Percentiles rank a stretch among this genome's conserved stretches.
phyloP scores from a whole-genome alignment of 1,284 basidiomycete genomes.

The Cryptococcus sp. region DNA sequence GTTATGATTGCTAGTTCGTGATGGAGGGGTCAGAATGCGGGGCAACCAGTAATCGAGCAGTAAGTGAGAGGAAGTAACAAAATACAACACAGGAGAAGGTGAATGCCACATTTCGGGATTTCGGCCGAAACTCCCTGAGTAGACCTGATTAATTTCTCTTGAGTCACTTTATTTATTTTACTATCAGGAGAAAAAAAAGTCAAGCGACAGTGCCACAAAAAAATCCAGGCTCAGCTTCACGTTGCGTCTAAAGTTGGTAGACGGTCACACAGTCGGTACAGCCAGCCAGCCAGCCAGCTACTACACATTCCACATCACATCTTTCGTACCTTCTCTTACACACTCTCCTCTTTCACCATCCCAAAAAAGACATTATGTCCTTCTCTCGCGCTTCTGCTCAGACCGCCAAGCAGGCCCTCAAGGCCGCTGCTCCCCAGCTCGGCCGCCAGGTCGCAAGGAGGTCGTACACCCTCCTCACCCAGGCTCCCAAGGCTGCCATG shows the following conservation, averaged over 20 bases:
- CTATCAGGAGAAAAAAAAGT: too few species aligned
- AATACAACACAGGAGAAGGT: not conserved
- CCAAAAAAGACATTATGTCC: slow-evolving; percentile 37
- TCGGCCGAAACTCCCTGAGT: not conserved
- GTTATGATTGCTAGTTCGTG: too few species aligned
- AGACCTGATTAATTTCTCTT: not conserved
- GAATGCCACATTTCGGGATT: not conserved
- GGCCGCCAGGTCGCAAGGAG: slow-evolving; percentile 47
- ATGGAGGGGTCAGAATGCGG: not conserved
- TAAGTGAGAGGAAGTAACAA: not conserved
- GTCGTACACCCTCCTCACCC: slow-evolving; percentile 73
- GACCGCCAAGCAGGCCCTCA: slow-evolving; percentile 53
- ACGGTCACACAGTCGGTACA: not conserved
- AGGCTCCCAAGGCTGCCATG: slow-evolving; percentile 50
- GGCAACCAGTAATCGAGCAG: not conserved
- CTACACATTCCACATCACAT: not conserved
- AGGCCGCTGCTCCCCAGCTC: slow-evolving; percentile 54
- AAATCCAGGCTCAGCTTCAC: not conserved
- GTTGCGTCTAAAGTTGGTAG: not conserved
- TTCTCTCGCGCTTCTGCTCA: slow-evolving; percentile 56
- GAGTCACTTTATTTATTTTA: not conserved
- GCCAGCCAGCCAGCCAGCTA: not conserved
- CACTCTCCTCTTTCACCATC: not conserved
- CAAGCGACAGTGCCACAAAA: not conserved
- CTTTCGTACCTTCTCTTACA: not conserved